Percentiles rank a stretch among this genome's conserved stretches.
These are phyloP conservation scores for Kwoniella dejecticola DNA, from an alignment of 768 basidiomycete species.

Conservation along the genomic window DNA sequence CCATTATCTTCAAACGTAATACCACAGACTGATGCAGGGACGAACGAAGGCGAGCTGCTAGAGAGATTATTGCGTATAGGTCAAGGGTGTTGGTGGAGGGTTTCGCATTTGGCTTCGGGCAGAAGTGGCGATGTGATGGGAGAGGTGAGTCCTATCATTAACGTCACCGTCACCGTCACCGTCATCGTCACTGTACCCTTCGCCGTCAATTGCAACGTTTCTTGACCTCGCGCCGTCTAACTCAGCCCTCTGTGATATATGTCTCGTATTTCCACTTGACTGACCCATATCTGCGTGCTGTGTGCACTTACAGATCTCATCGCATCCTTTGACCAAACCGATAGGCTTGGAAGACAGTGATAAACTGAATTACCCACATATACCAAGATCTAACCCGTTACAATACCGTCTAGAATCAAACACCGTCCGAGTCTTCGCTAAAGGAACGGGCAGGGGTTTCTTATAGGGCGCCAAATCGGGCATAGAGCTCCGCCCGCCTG, in stretches of 20 bases:
- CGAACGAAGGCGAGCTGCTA: conserved; percentile 35
- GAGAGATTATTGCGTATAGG: conserved; percentile 36
- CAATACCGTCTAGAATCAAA: conserved; percentile 49
- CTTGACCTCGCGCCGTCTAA: no score
- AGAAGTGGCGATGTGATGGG: conserved; percentile 52
- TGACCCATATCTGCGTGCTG: not conserved
- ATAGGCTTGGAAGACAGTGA: not conserved
- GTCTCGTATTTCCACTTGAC: not conserved
- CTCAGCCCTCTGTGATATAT: not conserved
- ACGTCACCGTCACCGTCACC: no score
- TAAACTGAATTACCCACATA: conserved; percentile 17
- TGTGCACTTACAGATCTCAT: conserved; percentile 41
- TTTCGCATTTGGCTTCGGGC: conserved; percentile 41
- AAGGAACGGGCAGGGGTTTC: conserved; percentile 53
- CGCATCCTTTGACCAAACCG: conserved; percentile 25
- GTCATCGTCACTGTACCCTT: no score
- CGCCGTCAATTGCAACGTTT: no score
- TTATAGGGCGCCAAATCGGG: conserved; percentile 28
- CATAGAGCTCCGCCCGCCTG: no score
- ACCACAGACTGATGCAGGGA: not conserved
- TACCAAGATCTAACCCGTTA: conserved; percentile 38
- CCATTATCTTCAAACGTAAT: conserved; percentile 21
- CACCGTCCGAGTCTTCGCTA: conserved; percentile 50
- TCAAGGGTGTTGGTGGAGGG: conserved; percentile 46
- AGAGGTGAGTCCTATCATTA: conserved; percentile 41